Percentiles rank a stretch among this genome's conserved stretches.
Evolutionary conservation across 2,329 filamentous ascomycete species (phyloP).

Genomic region (Pseudocercospora ulei): DNA sequence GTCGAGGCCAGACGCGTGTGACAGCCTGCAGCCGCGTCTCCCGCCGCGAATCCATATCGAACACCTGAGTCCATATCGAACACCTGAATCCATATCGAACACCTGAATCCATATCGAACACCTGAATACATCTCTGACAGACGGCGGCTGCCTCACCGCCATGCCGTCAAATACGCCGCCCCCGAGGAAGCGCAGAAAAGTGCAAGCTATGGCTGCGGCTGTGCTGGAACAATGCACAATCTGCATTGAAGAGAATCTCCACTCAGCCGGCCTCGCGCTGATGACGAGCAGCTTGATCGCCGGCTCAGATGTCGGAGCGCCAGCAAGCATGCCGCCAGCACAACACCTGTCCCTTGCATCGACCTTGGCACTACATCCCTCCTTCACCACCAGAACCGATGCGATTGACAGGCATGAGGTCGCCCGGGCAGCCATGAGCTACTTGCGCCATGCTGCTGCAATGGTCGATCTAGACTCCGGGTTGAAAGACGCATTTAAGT

Average conservation of each 20-base stretch:
- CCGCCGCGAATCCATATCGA: too few relatives aligned
- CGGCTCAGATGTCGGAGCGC: slow-evolving; percentile 40
- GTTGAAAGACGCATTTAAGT: slow-evolving; percentile 62
- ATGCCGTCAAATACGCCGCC: slow-evolving; percentile 1
- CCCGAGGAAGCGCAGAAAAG: slow-evolving; percentile 7
- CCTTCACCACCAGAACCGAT: slow-evolving; percentile 62
- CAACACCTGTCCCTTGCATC: slow-evolving; percentile 66
- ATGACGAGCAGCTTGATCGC: slow-evolving; percentile 55
- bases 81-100: too few relatives aligned
- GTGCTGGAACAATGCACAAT: slow-evolving; percentile 18
- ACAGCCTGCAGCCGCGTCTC: too few relatives aligned
- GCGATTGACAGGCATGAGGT: slow-evolving; percentile 53
- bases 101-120: too few relatives aligned
- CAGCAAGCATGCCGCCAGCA: slow-evolving; percentile 57
- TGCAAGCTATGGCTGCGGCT: slow-evolving; percentile 6
- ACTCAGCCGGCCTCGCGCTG: slow-evolving; percentile 41
- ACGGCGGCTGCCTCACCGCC: too few relatives aligned
- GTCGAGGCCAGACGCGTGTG: too few relatives aligned
- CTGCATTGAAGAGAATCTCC: slow-evolving; percentile 62
- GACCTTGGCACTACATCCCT: slow-evolving; percentile 73
- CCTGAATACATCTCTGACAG: slow-evolving; percentile 1
- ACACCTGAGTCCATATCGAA: too few relatives aligned
- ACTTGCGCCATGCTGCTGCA: slow-evolving; percentile 57
- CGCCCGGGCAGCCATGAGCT: slow-evolving; percentile 56
- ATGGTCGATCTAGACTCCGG: slow-evolving; percentile 62